phyloP scores from a whole-genome alignment of 768 basidiomycete species.

The Lactifluus pinguis region DNA sequence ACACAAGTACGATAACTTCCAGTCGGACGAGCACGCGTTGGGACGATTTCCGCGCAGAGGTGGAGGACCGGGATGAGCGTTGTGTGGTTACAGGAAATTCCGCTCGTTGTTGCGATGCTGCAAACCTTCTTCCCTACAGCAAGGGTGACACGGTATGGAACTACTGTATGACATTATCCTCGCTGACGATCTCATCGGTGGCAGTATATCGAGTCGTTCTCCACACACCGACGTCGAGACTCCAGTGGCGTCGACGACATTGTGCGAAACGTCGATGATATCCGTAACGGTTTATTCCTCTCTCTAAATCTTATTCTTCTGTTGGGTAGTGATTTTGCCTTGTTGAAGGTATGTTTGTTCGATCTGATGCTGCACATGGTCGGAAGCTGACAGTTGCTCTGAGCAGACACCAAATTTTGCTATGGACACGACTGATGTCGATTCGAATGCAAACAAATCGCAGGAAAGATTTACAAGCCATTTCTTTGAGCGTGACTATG shows the following conservation, averaged over 20 bases:
- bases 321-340: neutral
- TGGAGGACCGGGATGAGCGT: neutral
- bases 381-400: neutral
- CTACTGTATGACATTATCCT: neutral
- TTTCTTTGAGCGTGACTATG: neutral
- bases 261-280: neutral
- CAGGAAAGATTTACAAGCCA: neutral
- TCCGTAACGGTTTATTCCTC: neutral
- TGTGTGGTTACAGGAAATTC: neutral
- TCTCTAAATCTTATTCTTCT: neutral
- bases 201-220: neutral
- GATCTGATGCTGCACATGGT: neutral
- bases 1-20: neutral
- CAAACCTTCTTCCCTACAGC: neutral
- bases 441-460: neutral
- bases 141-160: neutral
- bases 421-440: neutral
- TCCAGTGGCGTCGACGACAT: neutral
- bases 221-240: neutral
- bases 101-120: neutral
- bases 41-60: neutral
- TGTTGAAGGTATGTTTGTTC: neutral
- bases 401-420: constrained; percentile 1
- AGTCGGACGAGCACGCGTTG: neutral
- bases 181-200: neutral